Conservation (phyloP, 1,139 yeast genomes). For the Zhuliangozyma blackwelliae region DNA sequence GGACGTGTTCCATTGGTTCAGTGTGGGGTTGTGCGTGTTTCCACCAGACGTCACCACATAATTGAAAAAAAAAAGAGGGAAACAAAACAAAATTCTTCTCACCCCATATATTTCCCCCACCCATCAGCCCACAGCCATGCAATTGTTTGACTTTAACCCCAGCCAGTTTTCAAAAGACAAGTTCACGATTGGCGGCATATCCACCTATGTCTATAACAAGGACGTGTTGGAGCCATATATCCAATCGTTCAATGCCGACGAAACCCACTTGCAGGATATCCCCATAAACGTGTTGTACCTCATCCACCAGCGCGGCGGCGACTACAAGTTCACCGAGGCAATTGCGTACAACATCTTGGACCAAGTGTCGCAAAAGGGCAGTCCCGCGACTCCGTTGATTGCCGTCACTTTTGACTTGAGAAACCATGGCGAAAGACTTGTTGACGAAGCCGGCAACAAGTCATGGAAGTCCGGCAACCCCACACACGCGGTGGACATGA, state of each 20-base stretch:
- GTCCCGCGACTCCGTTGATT: constrained; percentile 27
- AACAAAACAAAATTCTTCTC: too few relatives aligned
- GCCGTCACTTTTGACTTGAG: constrained; percentile 55
- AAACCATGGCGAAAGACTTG: constrained; percentile 54
- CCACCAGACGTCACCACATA: too few relatives aligned
- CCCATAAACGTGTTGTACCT: constrained; percentile 37
- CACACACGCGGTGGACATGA: constrained; percentile 52
- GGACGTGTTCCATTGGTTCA: too few relatives aligned
- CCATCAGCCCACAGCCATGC: too few relatives aligned
- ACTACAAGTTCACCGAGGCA: constrained; percentile 26
- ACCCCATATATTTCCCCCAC: too few relatives aligned
- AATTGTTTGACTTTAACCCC: constrained; percentile 19
- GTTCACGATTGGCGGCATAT: constrained; percentile 29
- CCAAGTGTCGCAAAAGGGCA: constrained; percentile 20
- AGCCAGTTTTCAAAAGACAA: constrained; percentile 19
- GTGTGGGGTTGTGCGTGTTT: too few relatives aligned
- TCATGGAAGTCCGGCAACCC: constrained; percentile 47
- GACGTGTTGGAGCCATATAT: constrained; percentile 24
- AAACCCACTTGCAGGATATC: constrained; percentile 17
- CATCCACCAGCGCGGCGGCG: constrained; percentile 35
- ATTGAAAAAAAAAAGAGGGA: too few relatives aligned
- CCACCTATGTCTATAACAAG: constrained; percentile 31
- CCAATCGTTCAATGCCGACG: constrained; percentile 12
- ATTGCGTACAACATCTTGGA: constrained; percentile 27
- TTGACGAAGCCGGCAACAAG: constrained; percentile 31